These are phyloP conservation scores for Phaeodactylum tricornutum DNA, from an alignment of 108 stramenopile species.

Conservation along the genomic window DNA sequence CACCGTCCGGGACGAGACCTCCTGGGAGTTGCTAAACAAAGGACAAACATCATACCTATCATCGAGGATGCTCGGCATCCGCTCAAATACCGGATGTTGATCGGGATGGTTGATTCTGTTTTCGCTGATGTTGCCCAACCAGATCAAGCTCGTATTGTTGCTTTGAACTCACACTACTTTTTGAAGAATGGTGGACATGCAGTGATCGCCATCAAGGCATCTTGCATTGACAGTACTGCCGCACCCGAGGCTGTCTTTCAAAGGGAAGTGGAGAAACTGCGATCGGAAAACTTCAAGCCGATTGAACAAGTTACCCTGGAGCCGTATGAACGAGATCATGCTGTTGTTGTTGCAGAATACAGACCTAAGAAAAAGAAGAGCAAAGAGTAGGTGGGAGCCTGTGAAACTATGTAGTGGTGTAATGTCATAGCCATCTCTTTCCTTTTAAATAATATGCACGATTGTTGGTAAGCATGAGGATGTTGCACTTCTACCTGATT, in stretches of 20 bases:
- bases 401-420: no score
- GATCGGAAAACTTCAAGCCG: slow-evolving; percentile 94
- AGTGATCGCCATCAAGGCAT: slow-evolving; percentile 99
- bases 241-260: slow-evolving; percentile 98
- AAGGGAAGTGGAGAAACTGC: slow-evolving; percentile 90
- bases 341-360: slow-evolving; percentile 96
- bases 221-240: slow-evolving; percentile 98
- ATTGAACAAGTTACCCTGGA: slow-evolving; percentile 99
- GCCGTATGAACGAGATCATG: slow-evolving; percentile 99
- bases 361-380: slow-evolving; percentile 84
- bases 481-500: no score
- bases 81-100: slow-evolving; percentile 98
- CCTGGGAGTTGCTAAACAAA: slow-evolving; percentile 95
- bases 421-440: no score
- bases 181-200: slow-evolving; percentile 98
- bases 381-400: slow-evolving; percentile 15
- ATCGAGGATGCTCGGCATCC: slow-evolving; percentile 99
- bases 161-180: slow-evolving; percentile 98
- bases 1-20: slow-evolving; percentile 98
- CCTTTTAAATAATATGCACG: no score
- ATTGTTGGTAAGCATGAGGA: no score
- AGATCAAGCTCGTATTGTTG: slow-evolving; percentile 99
- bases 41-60: slow-evolving; percentile 99
- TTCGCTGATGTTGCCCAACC: slow-evolving; percentile 99
- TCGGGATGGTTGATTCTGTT: slow-evolving; percentile 98